Percentiles rank a stretch among this genome's conserved stretches.
phyloP scores from a whole-genome alignment of 2,329 filamentous ascomycete genomes.

The Fusarium tuaranense region DNA sequence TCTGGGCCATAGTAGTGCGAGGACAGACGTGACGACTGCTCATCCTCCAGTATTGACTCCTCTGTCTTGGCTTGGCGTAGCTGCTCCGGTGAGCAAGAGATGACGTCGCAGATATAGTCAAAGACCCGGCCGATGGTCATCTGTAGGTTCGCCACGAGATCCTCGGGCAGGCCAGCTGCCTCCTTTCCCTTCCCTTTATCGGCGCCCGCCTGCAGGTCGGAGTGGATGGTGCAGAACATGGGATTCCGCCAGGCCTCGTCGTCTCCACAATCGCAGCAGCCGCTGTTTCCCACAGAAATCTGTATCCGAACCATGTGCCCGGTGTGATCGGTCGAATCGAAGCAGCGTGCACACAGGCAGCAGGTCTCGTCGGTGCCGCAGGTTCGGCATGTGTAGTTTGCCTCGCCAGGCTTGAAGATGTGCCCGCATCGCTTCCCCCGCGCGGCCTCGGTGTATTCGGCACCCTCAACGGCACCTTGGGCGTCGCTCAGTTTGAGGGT shows the following conservation, averaged over 20 bases:
- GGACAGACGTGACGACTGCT: conserved; percentile 80
- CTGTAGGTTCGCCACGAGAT: conserved; percentile 80
- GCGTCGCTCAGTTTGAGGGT: conserved; percentile 84
- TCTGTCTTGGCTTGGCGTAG: conserved; percentile 86
- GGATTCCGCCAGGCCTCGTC: conserved; percentile 92
- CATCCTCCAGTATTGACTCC: conserved; percentile 84
- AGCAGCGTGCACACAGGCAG: conserved; percentile 93
- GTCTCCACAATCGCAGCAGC: conserved; percentile 98
- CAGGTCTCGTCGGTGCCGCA: conserved; percentile 96
- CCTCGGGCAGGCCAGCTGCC: conserved; percentile 73
- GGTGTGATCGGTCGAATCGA: conserved; percentile 93
- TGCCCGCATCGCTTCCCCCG: conserved; percentile 95
- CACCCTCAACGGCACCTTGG: conserved; percentile 92
- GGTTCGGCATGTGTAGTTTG: conserved; percentile 93
- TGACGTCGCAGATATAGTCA: conserved; percentile 97
- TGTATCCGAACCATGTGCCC: conserved; percentile 92
- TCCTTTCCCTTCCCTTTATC: conserved; percentile 72
- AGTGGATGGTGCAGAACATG: conserved; percentile 94
- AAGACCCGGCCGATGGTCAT: conserved; percentile 88
- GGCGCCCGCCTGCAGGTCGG: conserved; percentile 63
- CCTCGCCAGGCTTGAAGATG: conserved; percentile 95
- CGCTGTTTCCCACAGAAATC: conserved; percentile 90
- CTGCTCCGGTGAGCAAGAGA: conserved; percentile 97
- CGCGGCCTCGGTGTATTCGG: conserved; percentile 93
- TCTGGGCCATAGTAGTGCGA: conserved; percentile 76